Evolutionary conservation across 1,139 yeast genomes (phyloP), one percentile per base, ranked within the genome.

Genomic region (Wickerhamomyces sp.): DNA sequence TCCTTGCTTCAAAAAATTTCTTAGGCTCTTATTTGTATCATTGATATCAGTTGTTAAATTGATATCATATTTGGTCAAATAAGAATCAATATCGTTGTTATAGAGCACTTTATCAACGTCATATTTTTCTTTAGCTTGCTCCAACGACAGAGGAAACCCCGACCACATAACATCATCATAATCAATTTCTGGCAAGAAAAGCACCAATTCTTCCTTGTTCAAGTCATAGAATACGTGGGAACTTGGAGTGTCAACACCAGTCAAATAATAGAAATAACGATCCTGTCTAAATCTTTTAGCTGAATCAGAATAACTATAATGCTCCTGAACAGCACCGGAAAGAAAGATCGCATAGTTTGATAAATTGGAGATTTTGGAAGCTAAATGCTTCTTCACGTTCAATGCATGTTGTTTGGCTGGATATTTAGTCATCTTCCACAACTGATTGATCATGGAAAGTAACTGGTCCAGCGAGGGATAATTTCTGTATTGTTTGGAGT

Each of bases 81-180:
- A 66, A 3, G 46, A 43, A 18, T 59, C 63, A 42, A 81, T 56
- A 7, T 76, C 78, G 14, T 63, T 58, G 10, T 71, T 75, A 55
- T 82, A 85, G 48, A 76, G 65, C 41, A 90, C 95, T 31, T 76
- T 81, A 60, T 92, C 97, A 27, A 87, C 90, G 51, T 90, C 96
- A 54, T 65, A 92, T 46, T 68, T 71, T 16, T 65, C 58, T 36
- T 61, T 43, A 0, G 97, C 96, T 18, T 82, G 79, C 38, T 81
- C 79, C n/a, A 70, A 53, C 30, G 77, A 67, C 39, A 87, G 49
- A 2, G 98, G 97, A 63, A 83, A 59, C 0, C 98, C 98, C 42
- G 94, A 81, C 97, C 98, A 92, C 90, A 92, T 85, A 36, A 92
- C 86, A 58, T 87, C 96, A 35, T 92, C 97, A 38, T 75, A 65